Evolutionary conservation across 495 filamentous ascomycete genomes (phyloP).

Genomic region (Talaromyces thailandensis): DNA sequence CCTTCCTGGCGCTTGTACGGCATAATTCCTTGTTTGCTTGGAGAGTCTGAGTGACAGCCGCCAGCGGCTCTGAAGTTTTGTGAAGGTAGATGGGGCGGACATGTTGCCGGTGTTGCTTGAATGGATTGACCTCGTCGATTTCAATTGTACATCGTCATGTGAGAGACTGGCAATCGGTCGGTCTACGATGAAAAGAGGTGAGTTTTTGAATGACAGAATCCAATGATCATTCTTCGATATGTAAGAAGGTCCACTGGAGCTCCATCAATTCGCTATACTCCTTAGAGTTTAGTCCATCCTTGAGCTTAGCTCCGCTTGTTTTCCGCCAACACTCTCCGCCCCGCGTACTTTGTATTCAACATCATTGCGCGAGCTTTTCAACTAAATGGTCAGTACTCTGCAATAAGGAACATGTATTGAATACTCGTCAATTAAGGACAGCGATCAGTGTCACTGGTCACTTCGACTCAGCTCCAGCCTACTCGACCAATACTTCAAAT

Average conservation of each 20-base stretch:
- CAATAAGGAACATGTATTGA: not conserved
- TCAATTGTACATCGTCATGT: not conserved
- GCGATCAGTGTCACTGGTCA: not conserved
- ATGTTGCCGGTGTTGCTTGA: not conserved
- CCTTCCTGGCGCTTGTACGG: slow-evolving; percentile 63
- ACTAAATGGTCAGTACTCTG: not conserved
- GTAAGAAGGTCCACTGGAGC: not conserved
- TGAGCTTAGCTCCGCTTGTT: not conserved
- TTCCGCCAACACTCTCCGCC: slow-evolving; percentile 1
- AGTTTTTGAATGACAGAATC: not conserved
- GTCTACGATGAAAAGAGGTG: not conserved
- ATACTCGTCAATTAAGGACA: not conserved
- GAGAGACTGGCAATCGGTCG: not conserved
- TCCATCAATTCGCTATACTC: not conserved
- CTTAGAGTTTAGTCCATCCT: not conserved
- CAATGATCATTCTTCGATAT: not conserved
- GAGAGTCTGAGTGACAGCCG: slow-evolving; percentile 1
- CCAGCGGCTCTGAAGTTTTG: slow-evolving; percentile 1
- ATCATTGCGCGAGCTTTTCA: not conserved
- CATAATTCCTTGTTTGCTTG: slow-evolving; percentile 47
- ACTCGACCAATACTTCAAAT: not conserved
- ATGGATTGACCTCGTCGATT: not conserved
- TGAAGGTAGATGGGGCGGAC: not conserved
- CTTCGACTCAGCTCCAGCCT: not conserved
- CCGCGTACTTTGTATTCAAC: not conserved